Conservation (phyloP, 345 rosid genomes). For the Salix purpurea region DNA sequence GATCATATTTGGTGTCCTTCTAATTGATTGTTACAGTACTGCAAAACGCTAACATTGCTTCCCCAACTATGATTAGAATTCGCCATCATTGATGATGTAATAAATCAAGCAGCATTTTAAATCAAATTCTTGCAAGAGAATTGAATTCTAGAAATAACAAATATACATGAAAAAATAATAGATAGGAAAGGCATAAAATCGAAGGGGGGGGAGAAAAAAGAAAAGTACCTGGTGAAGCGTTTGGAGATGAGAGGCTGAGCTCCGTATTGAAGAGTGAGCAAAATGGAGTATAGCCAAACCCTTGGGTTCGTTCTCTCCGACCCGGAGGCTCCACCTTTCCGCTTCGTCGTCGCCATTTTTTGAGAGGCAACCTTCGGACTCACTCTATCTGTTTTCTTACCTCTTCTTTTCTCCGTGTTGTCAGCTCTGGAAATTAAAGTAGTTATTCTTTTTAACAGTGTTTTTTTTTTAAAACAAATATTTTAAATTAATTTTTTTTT, state of each 20-base stretch:
- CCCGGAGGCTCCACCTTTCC: not conserved
- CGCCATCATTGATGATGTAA: too few species aligned
- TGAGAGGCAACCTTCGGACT: slow-evolving; percentile 2
- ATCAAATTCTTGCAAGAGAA: not conserved
- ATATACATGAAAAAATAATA: not conserved
- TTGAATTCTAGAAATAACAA: not conserved
- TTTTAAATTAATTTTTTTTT: too few species aligned
- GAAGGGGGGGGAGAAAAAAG: not conserved
- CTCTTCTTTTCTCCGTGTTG: not conserved
- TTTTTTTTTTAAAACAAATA: too few species aligned
- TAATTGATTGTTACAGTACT: too few species aligned
- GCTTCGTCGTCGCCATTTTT: slow-evolving; percentile 36
- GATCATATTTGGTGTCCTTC: too few species aligned
- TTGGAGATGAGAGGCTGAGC: slow-evolving; percentile 94
- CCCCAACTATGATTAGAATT: too few species aligned
- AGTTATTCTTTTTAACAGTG: too few species aligned
- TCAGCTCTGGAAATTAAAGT: too few species aligned
- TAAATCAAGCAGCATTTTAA: not conserved
- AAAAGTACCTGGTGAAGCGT: slow-evolving; percentile 61
- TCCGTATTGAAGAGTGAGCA: slow-evolving; percentile 87
- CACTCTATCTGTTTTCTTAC: not conserved
- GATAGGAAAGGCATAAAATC: not conserved
- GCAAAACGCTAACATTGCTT: too few species aligned
- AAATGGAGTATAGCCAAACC: slow-evolving; percentile 63
- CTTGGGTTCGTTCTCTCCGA: slow-evolving; percentile 31